phyloP scores from a whole-genome alignment of 768 basidiomycete species.

The Antrodiella citrinella region DNA sequence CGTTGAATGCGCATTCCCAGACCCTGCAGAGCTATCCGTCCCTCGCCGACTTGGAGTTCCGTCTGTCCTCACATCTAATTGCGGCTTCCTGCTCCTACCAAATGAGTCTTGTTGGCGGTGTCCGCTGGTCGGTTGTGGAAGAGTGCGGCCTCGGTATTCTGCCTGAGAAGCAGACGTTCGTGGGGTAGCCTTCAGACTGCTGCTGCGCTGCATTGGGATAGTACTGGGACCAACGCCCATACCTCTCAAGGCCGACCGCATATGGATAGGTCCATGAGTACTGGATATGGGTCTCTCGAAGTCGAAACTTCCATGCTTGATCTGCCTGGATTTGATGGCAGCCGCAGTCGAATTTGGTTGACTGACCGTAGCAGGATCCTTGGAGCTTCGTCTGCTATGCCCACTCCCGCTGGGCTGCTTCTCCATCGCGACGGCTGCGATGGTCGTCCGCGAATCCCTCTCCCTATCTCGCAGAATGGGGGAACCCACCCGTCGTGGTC shows the following conservation, averaged over 20 bases:
- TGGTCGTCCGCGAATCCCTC: conserved; percentile 13
- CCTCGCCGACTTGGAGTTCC: conserved; percentile 6
- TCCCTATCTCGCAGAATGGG: conserved; percentile 16
- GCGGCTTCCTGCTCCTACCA: not conserved
- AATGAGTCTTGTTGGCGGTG: not conserved
- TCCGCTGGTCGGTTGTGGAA: not conserved
- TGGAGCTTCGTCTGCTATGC: conserved; percentile 15
- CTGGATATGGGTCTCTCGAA: conserved; percentile 55
- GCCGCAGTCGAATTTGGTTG: conserved; percentile 1
- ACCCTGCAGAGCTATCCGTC: conserved; percentile 4
- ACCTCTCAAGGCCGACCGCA: conserved; percentile 14
- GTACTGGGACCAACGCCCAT: conserved; percentile 12
- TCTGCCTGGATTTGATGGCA: conserved; percentile 22
- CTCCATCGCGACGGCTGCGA: conserved; percentile 17
- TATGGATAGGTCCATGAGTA: conserved; percentile 7
- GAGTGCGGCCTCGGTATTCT: not conserved
- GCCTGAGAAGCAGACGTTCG: not conserved
- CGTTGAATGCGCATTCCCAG: not conserved
- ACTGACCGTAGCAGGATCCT: conserved; percentile 6
- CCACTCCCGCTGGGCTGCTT: conserved; percentile 19
- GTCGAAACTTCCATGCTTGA: conserved; percentile 68
- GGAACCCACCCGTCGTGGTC: conserved; percentile 18
- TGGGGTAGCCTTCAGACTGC: conserved; percentile 11
- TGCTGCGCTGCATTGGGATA: conserved; percentile 13
- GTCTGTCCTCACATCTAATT: not conserved